These are phyloP conservation scores for Aphanomyces cochlioides DNA, from an alignment of 352 stramenopile species.

Conservation along the genomic window DNA sequence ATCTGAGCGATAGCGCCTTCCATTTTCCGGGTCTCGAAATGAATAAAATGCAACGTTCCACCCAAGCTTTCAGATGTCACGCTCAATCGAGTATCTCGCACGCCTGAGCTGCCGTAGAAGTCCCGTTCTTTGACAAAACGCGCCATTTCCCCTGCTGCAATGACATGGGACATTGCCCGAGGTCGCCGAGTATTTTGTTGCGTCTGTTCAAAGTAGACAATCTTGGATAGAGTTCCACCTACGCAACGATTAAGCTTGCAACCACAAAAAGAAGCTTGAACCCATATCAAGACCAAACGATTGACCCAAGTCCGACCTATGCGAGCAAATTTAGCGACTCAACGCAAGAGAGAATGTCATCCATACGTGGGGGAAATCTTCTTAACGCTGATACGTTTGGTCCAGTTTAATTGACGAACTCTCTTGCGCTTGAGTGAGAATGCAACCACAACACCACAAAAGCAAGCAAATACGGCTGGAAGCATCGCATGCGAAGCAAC, in stretches of 20 bases:
- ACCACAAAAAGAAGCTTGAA: conserved; percentile 15
- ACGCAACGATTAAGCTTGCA: conserved; percentile 34
- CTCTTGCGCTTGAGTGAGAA: conserved; percentile 45
- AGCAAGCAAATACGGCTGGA: conserved; percentile 18
- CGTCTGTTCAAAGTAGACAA: conserved; percentile 93
- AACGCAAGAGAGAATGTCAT: not conserved
- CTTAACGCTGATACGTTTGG: conserved; percentile 73
- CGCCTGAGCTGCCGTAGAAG: conserved; percentile 69
- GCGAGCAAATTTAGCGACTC: not conserved
- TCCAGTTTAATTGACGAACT: conserved; percentile 62
- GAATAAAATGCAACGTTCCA: conserved; percentile 96
- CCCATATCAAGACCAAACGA: conserved; percentile 84
- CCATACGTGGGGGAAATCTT: conserved; percentile 80
- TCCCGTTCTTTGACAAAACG: conserved; percentile 81
- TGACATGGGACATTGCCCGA: conserved; percentile 69
- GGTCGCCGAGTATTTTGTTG: conserved; percentile 39
- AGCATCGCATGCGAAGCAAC: not conserved
- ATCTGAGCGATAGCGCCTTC: conserved; percentile 75
- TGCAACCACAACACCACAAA: conserved; percentile 24
- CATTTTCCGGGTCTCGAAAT: conserved; percentile 76
- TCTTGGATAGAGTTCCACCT: conserved; percentile 92
- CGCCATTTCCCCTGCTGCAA: conserved; percentile 78
- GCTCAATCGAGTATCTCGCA: conserved; percentile 86
- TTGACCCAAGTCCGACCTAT: conserved; percentile 75
- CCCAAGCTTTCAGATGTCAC: conserved; percentile 86